Evolutionary conservation across 139 green algal species (phyloP).

Genomic region (Dunaliella sp.): DNA sequence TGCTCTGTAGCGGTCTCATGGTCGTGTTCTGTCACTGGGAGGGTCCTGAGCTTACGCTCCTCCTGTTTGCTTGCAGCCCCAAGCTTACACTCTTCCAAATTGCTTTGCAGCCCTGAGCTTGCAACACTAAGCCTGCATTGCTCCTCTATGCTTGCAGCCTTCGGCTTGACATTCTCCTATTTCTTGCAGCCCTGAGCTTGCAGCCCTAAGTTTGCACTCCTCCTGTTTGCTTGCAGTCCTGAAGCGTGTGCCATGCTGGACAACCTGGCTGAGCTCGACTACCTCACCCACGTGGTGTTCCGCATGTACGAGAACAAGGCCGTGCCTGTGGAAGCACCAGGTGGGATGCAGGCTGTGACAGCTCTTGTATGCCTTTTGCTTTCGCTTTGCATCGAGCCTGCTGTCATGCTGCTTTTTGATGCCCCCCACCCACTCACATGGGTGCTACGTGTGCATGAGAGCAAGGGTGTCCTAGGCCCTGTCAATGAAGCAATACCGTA

Average conservation of each 20-base stretch:
- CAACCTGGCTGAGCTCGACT: constrained; percentile 82
- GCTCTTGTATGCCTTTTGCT: background rate
- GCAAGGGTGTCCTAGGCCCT: too few relatives aligned
- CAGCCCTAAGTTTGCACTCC: too few relatives aligned
- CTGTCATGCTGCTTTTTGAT: constrained; percentile 1
- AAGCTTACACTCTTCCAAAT: background rate
- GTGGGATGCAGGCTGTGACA: constrained; percentile 5
- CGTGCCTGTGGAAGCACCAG: constrained; percentile 44
- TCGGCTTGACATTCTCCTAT: too few relatives aligned
- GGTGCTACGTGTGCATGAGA: background rate
- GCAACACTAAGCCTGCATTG: background rate
- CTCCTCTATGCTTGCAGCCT: background rate
- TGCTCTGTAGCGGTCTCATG: too few relatives aligned
- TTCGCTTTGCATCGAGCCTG: background rate
- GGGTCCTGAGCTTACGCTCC: too few relatives aligned
- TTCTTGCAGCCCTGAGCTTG: background rate
- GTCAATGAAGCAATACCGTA: too few relatives aligned
- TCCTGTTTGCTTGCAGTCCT: background rate
- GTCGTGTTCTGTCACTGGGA: too few relatives aligned
- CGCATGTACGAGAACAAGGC: constrained; percentile 94
- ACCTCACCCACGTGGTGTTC: constrained; percentile 95
- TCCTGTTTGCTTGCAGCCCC: background rate
- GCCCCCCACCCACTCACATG: background rate
- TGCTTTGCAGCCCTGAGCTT: background rate
- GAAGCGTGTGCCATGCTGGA: constrained; percentile 40